Base-by-base conservation (phyloP, 176 grass and related monocot genomes). In the Ensete ventricosum region DNA sequence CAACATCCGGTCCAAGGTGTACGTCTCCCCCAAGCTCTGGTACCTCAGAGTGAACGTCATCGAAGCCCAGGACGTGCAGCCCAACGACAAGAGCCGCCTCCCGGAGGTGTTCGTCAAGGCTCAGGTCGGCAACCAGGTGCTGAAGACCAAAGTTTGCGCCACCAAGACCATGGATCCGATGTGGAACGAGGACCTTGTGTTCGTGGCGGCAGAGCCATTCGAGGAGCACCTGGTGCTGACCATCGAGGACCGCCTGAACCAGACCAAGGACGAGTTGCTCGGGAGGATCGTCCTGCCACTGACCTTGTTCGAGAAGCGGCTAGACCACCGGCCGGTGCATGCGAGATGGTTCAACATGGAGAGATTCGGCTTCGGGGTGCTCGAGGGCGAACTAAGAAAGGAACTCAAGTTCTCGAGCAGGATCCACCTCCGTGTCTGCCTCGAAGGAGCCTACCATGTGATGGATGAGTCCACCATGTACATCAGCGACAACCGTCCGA, bases 1-100 rank as follows among this genome's bases (percentile, higher is more conserved):
- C 34, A 76, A 76, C 74, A 76, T 76, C 74, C 74, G 74, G 34
- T 77, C 75, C 11, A 77, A 77, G 75, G 75, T 77, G 11, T 77
- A 77, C 49, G 75, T 77, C 48, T 77, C 75, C 2, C 75, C 75
- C 20, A 77, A 77, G 75, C 75, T 77, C 75, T 77, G 75, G 75
- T 77, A 77, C 75, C 75, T 77, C 10, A 26, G 75, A 9, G 75
- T 77, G 0, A 77, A 65, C 49, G 75, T 77, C 75, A 77, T 77
- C 58, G 75, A 77, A 34, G 75, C 75, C n/a, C 75, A 77, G 75
- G 75, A 77, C 75, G 75, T 77, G 59, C 49, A 52, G 20, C 75
- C 75, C 2, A 77, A 53, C 48, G 75, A 52, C 8, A 77, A 51
- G 57, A 48, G 75, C 11, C 75, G 75, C 59, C 21, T 10, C 1